These are phyloP conservation scores for Sinapis alba DNA, from an alignment of 441 rosid genomes.

Conservation along the genomic window DNA sequence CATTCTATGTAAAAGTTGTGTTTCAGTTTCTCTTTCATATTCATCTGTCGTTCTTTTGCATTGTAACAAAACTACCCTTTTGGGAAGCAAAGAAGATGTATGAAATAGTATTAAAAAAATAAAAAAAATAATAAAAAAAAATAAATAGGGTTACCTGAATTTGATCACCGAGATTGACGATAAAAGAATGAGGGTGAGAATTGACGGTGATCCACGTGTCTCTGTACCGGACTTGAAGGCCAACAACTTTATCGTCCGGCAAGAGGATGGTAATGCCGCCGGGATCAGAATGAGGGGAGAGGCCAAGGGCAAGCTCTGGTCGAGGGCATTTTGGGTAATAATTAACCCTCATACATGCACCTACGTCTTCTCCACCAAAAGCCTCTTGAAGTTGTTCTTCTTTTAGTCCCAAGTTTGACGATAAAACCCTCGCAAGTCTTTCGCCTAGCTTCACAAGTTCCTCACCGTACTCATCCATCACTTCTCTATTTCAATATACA, in stretches of 20 bases:
- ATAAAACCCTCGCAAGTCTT: conserved; percentile 60
- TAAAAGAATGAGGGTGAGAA: conserved; percentile 61
- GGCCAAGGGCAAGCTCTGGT: conserved; percentile 79
- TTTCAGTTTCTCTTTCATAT: no score
- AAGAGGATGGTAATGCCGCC: conserved; percentile 85
- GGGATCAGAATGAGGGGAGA: conserved; percentile 86
- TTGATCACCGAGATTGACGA: conserved; percentile 83
- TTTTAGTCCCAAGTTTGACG: conserved; percentile 61
- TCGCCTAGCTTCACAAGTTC: conserved; percentile 59
- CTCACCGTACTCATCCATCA: conserved; percentile 69
- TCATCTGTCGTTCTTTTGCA: no score
- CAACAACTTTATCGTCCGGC: conserved; percentile 68
- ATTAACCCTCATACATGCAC: conserved; percentile 73
- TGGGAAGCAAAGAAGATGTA: no score
- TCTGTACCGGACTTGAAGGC: conserved; percentile 63
- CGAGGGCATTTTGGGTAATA: conserved; percentile 83
- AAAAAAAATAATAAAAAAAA: neutral
- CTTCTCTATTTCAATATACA: conserved; percentile 47
- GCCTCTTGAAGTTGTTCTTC: conserved; percentile 59
- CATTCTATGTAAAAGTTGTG: no score
- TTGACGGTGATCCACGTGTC: conserved; percentile 72
- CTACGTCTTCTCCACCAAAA: conserved; percentile 65
- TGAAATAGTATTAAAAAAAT: no score
- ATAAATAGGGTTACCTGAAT: conserved; percentile 54
- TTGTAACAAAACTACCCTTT: no score